Base-by-base conservation (phyloP, 2,329 filamentous ascomycete genomes). In the Hyphodiscus sp. region DNA sequence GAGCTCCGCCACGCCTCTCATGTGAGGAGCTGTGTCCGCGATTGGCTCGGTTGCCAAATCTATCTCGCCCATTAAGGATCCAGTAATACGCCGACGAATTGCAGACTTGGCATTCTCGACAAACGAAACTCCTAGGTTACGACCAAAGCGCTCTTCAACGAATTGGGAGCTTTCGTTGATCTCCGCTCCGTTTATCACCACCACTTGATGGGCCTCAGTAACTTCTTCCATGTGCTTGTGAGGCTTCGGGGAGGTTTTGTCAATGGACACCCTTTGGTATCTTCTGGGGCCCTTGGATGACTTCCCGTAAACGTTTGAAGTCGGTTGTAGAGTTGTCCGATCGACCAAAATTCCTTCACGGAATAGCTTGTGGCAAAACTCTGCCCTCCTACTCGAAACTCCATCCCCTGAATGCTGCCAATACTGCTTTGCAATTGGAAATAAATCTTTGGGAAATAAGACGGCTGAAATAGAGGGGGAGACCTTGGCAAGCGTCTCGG, bases 321-420 rank as follows among this genome's bases (percentile, higher is more conserved):
- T 47, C 1, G 56, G 55, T 33, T 62, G 58, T 45, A 63, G 53
- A 30, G 68, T 67, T 45, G 52, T 61, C 15, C 71, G 68, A 50
- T 83, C 76, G 2, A 81, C 74, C 48, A 89, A 74, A 43, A 87
- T 74, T 0, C 84, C 84, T 57, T 92, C 85, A 41, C 79, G 79
- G 58, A 95, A 81, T 1, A 92, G 78, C 43, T 79, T 76, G 56
- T 91, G 83, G 67, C 89, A 96, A 69, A 95, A 96, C 67, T 96
- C 92, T 33, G 90, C 91, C 42, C 91, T 82, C 48, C 94, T 85
- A 68, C 91, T 96, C 0, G 91, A 96, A 15, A 96, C 78, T 16
- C 94, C 94, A 57, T 96, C 91, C 19, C 94, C 94, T 0, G 89
- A 87, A 69, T 99, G 94, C 69, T 97, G 94, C 94, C 94, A 99